These are phyloP conservation scores for Leccinum pellstonianum DNA, from an alignment of 768 basidiomycete species.

Conservation along the genomic window DNA sequence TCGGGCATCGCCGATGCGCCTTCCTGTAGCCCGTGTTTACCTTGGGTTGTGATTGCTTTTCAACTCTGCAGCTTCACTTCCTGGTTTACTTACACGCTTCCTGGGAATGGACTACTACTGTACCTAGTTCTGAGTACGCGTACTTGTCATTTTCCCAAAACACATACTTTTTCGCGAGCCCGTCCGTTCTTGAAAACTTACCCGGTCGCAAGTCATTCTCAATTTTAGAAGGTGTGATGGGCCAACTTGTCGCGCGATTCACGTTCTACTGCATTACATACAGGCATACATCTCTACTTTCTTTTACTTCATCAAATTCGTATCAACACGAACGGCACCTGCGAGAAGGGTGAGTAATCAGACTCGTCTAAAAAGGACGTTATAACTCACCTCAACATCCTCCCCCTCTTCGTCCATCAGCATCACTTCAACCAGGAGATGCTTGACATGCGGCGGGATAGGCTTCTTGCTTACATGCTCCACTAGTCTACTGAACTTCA, in stretches of 20 bases:
- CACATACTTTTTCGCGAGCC: not conserved
- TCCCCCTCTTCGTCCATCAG: constrained; percentile 88
- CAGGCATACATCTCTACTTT: not conserved
- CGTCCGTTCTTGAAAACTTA: not conserved
- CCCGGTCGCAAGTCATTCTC: not conserved
- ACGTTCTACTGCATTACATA: constrained; percentile 14
- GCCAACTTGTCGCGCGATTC: not conserved
- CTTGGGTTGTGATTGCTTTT: constrained; percentile 23
- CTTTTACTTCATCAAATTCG: constrained; percentile 42
- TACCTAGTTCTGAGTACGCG: constrained; percentile 24
- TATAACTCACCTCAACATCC: constrained; percentile 78
- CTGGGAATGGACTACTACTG: constrained; percentile 10
- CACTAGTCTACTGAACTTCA: constrained; percentile 90
- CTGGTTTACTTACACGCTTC: constrained; percentile 45
- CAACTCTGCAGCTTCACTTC: constrained; percentile 24
- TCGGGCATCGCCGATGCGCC: constrained; percentile 9
- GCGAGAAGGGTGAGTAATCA: not conserved
- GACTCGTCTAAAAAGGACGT: not conserved
- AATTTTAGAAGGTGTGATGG: not conserved
- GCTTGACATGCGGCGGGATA: constrained; percentile 76
- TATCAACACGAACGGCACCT: constrained; percentile 86
- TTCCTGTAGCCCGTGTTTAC: constrained; percentile 1
- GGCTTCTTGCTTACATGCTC: constrained; percentile 95
- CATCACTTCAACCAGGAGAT: constrained; percentile 93
- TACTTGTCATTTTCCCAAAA: constrained; percentile 7